Base-by-base conservation (phyloP, 2,329 filamentous ascomycete genomes). In the Decorospora gaudefroyi region DNA sequence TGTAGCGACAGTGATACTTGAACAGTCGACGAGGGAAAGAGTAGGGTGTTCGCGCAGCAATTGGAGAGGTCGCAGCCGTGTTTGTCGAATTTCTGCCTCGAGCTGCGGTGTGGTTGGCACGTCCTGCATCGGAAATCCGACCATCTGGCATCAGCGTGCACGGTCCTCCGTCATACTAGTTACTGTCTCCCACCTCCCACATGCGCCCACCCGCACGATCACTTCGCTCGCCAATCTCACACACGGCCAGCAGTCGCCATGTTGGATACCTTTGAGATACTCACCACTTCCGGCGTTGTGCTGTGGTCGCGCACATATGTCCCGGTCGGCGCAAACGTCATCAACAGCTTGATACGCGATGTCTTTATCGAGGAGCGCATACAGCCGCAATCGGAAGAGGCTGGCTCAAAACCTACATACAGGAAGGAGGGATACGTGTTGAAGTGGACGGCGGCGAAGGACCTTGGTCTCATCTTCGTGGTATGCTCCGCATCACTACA, bases 331-430 rank as follows among this genome's bases (percentile, higher is more conserved):
- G 82, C 88, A 29, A 84, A 87, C 60, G 79, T 96, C 55, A 85
- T 99, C 77, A 96, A 99, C 77, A 87, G 83, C 76, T 86, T 99
- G 71, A 96, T 99, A 73, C 85, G 86, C 69, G 90, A 97, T 72
- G 89, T 96, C 67, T 96, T 99, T 70, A 96, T 99, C 66, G 93
- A 99, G 74, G 92, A 96, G 76, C 91, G 88, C 71, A 81, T 82
- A 48, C 79, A 83, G 45, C 78, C 78, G 36, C 77, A 80, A 39
- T 76, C 81, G 42, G 77, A 83, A 38, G 82, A 83, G 55, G 79
- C 83, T 10, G 75, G 81, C 11, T 76, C 74, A 36, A 89, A 89
- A 58, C 82, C 88, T 11, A 79, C 85, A 0, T 99, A 93, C 75
- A 89, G 83, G 72, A 87, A 88, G 64, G 93, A 97, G 60, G 90